A percentile compares a stretch with the other conserved stretches of the same genome.
phyloP scores from a whole-genome alignment of 2,329 filamentous ascomycete species.

The Aspergillus flavus region DNA sequence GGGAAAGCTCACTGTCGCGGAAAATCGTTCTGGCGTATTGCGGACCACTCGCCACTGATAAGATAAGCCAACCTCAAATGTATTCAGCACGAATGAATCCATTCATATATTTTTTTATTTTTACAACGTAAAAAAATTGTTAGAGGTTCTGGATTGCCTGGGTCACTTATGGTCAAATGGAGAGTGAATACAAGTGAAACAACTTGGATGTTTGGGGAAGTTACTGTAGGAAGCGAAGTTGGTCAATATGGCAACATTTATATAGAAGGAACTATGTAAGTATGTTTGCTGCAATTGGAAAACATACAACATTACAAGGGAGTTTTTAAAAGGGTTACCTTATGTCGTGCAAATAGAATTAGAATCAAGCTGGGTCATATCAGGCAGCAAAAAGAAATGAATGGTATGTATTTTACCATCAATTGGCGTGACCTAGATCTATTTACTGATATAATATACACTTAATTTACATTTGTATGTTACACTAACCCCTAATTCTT shows the following conservation, averaged over 20 bases:
- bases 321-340: not conserved
- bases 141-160: not conserved
- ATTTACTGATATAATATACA: constrained; percentile 18
- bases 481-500: not conserved
- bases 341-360: not conserved
- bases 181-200: not conserved
- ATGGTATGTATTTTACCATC: not conserved
- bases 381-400: not conserved
- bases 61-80: constrained; percentile 27
- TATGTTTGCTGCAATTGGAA: not conserved
- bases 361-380: not conserved
- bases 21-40: constrained; percentile 39
- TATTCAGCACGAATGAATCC: not conserved
- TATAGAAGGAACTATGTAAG: not conserved
- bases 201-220: not conserved
- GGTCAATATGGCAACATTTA: not conserved
- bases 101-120: not conserved
- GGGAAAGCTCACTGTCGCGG: constrained; percentile 28
- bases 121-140: not conserved
- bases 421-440: not conserved
- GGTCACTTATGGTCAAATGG: not conserved
- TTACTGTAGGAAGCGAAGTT: not conserved
- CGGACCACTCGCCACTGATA: constrained; percentile 34
- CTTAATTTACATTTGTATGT: constrained; percentile 24
- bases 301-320: not conserved